Evolutionary conservation across 73 alveolate species (phyloP), one percentile per base, ranked within the genome.

Genomic region (Paraurostyla sp.): DNA sequence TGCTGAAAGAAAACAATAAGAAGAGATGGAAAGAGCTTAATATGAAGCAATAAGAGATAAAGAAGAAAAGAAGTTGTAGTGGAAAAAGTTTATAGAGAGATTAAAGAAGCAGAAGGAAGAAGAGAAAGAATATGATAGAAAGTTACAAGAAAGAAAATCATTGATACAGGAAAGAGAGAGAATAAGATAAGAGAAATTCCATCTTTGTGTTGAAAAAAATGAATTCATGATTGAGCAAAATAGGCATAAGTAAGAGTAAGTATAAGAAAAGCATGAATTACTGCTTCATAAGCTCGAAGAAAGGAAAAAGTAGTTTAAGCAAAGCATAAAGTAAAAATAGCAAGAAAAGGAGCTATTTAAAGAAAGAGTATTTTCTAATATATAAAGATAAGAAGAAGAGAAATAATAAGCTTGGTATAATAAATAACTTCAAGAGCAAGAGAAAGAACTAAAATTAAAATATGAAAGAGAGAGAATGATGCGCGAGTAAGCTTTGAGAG

Each of bases 61-160:
- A 82, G 0, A 18, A 18, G 91, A 82, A 18, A 82, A 82, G 50
- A 69, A 82, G 30, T 68, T 23, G 0, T 43, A 46, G 15, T 82
- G 91, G 91, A 38, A 60, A 11, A 69, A 25, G 25, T 82, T 82
- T 35, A 7, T 82, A 36, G 50, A 82, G 2, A 82, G 49, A 46
- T 18, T 82, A 71, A 25, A 82, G 43, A 49, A 63, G 27, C 49
- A 65, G 32, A 82, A 43, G 25, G 84, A 82, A 40, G 69, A 82
- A 9, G 91, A 82, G n/a, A 65, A 57, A 35, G 35, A 18, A 30
- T 32, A 27, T 36, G 83, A 84, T 40, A 18, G 22, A 7, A 82
- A 35, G 42, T 38, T 23, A 51, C 2, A 16, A 11, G 32, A n/a
- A 82, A 2, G 76, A 38, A 73, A 51, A 32, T 42, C 16, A 38